Evolutionary conservation across 2,329 filamentous ascomycete species (phyloP).

Genomic region (Aspergillus brasiliensis): DNA sequence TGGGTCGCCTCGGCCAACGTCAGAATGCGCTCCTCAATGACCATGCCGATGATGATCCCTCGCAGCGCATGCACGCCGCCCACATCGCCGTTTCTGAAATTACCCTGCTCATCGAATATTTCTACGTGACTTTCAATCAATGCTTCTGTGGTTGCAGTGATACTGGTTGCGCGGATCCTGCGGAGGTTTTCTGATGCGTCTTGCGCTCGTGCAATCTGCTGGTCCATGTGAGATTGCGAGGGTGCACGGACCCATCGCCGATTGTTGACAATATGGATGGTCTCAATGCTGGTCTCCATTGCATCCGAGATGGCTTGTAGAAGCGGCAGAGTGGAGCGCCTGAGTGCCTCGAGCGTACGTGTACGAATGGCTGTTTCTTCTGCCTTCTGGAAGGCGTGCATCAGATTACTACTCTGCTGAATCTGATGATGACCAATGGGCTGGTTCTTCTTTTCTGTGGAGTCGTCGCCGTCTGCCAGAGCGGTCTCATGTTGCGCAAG

Average conservation of each 20-base stretch:
- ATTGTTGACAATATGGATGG: constrained; percentile 33
- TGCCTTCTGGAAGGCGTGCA: constrained; percentile 42
- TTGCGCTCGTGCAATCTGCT: constrained; percentile 15
- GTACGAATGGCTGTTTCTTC: constrained; percentile 25
- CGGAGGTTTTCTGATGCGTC: constrained; percentile 29
- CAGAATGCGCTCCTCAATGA: constrained; percentile 50
- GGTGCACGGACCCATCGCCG: constrained; percentile 30
- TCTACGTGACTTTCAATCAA: not conserved
- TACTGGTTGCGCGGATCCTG: constrained; percentile 17
- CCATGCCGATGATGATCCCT: constrained; percentile 51
- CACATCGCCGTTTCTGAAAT: not conserved
- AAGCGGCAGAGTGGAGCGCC: constrained; percentile 35
- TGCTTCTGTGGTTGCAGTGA: not conserved
- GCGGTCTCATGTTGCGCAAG: not conserved
- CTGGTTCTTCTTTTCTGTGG: not conserved
- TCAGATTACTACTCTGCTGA: constrained; percentile 35
- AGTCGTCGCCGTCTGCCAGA: not conserved
- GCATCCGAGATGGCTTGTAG: constrained; percentile 27
- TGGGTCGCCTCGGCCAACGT: constrained; percentile 10
- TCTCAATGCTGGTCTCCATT: constrained; percentile 30
- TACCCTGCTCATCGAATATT: constrained; percentile 31
- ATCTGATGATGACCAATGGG: constrained; percentile 13
- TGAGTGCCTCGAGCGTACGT: constrained; percentile 32
- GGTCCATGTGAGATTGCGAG: constrained; percentile 11
- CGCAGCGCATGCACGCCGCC: constrained; percentile 32